phyloP scores from a whole-genome alignment of 2,329 filamentous ascomycete species.

The Aureobasidium sp. region DNA sequence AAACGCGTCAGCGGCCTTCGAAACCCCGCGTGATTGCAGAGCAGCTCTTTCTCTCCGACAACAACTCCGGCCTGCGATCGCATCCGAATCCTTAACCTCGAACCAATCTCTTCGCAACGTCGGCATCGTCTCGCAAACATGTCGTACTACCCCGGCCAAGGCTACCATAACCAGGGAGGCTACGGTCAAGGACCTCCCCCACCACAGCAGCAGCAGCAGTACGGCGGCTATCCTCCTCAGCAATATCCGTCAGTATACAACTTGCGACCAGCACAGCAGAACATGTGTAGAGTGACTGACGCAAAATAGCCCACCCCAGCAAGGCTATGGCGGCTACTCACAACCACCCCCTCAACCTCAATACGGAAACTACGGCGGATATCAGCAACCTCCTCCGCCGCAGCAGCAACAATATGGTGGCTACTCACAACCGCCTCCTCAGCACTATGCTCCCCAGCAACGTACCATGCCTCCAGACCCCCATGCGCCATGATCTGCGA shows the following conservation, averaged over 20 bases:
- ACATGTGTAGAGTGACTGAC: neutral
- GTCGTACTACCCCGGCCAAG: conserved; percentile 17
- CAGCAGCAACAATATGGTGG: conserved; percentile 31
- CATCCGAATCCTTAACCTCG: neutral
- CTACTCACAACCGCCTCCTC: conserved; percentile 28
- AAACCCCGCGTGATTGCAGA: neutral
- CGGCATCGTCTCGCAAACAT: neutral
- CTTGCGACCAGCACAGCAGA: neutral
- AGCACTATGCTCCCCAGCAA: conserved; percentile 11
- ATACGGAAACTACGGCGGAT: conserved; percentile 27
- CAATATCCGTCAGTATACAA: conserved; percentile 16
- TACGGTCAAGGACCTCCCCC: conserved; percentile 33
- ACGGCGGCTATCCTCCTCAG: conserved; percentile 20
- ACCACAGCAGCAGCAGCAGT: conserved; percentile 33
- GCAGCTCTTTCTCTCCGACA: neutral
- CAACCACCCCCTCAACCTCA: conserved; percentile 29
- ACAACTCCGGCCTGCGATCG: neutral
- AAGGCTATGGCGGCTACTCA: conserved; percentile 27
- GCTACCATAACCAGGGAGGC: conserved; percentile 16
- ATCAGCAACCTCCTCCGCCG: no score
- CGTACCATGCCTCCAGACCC: conserved; percentile 15
- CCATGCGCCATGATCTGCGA: neutral
- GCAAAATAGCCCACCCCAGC: conserved; percentile 11
- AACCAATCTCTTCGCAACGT: neutral
- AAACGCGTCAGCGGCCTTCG: neutral